A percentile compares a stretch with the other conserved stretches of the same genome.
Evolutionary conservation across 768 basidiomycete species (phyloP).

Genomic region (Gloeophyllum trabeum): DNA sequence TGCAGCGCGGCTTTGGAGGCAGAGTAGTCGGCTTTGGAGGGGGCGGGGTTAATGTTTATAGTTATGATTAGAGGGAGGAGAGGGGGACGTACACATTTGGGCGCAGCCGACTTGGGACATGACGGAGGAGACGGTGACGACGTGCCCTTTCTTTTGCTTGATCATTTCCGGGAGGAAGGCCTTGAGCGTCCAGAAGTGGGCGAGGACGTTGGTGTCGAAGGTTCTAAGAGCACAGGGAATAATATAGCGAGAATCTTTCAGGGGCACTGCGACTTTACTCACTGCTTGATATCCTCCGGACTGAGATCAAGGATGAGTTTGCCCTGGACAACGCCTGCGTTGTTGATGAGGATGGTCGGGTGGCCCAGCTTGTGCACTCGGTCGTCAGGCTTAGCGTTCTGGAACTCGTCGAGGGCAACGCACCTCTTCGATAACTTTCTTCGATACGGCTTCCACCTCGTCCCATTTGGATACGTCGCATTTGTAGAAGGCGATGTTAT

Average conservation of each 20-base stretch:
- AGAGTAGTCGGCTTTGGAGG: constrained; percentile 64
- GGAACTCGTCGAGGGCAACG: constrained; percentile 4
- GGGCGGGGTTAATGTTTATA: constrained; percentile 2
- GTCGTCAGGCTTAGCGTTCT: background rate
- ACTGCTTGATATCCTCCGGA: constrained; percentile 77
- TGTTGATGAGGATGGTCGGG: constrained; percentile 87
- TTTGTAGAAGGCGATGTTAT: constrained; percentile 75
- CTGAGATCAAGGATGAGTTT: constrained; percentile 74
- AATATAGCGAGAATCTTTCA: too few species aligned
- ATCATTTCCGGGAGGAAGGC: constrained; percentile 90
- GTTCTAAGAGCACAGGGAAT: constrained; percentile 59
- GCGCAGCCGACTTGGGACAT: constrained; percentile 61
- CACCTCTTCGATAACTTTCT: constrained; percentile 71
- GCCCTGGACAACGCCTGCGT: constrained; percentile 90
- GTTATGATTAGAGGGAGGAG: constrained; percentile 1
- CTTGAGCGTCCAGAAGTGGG: constrained; percentile 89
- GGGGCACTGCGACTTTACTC: too few species aligned
- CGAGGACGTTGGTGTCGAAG: constrained; percentile 77
- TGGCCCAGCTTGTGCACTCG: constrained; percentile 55
- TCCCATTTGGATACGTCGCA: constrained; percentile 90
- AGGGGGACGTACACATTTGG: constrained; percentile 52
- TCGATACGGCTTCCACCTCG: constrained; percentile 68
- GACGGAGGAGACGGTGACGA: constrained; percentile 77
- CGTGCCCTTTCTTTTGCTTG: constrained; percentile 66
- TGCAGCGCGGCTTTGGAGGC: constrained; percentile 90